phyloP scores from a whole-genome alignment of 805 yeast genomes.

The Lipomyces sp. region DNA sequence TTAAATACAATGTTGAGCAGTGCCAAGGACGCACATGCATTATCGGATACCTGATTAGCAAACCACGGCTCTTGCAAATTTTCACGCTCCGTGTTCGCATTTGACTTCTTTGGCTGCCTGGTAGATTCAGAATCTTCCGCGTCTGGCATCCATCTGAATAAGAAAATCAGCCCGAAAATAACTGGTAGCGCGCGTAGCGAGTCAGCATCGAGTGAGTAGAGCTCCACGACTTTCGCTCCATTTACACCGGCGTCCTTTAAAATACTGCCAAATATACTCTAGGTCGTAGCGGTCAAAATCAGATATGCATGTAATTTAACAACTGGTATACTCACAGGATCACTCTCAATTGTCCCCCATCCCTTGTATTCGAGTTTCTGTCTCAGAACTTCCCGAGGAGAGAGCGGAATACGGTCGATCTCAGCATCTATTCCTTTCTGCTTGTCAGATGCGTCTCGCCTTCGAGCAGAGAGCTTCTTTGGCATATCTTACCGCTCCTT shows the following conservation, averaged over 20 bases:
- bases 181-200: slow-evolving; percentile 5
- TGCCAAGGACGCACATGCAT: slow-evolving; percentile 33
- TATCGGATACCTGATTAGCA: slow-evolving; percentile 30
- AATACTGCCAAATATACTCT: slow-evolving; percentile 25
- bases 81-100: neutral
- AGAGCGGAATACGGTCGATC: slow-evolving; percentile 13
- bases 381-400: slow-evolving; percentile 12
- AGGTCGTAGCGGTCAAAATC: neutral
- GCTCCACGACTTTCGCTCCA: slow-evolving; percentile 24
- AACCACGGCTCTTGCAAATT: slow-evolving; percentile 24
- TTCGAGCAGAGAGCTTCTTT: neutral
- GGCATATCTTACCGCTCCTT: neutral
- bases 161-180: slow-evolving; percentile 25
- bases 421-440: neutral
- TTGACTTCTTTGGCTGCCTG: neutral
- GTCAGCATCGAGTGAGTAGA: slow-evolving; percentile 26
- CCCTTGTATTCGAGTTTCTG: slow-evolving; percentile 18
- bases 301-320: neutral
- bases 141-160: slow-evolving; percentile 26
- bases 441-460: neutral
- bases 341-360: slow-evolving; percentile 34
- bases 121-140: neutral
- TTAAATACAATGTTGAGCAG: slow-evolving; percentile 29
- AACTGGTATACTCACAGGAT: slow-evolving; percentile 22
- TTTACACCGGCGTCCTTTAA: slow-evolving; percentile 25